phyloP scores from a whole-genome alignment of 805 yeast species.

The Cyberlindnera subsufficiens region DNA sequence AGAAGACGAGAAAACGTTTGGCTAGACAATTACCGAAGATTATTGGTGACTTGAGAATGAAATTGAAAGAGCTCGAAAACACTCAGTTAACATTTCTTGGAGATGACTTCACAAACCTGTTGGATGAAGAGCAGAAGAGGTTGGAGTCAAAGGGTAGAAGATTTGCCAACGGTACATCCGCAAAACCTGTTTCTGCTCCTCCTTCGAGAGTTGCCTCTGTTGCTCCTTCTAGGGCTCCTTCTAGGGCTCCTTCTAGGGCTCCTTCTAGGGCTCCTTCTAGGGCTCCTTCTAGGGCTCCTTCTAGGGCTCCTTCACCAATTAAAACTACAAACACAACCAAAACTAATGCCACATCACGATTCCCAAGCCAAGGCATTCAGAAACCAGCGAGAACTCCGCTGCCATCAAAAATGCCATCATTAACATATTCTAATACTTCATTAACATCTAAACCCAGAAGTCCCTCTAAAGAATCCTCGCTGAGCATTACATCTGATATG shows the following conservation, averaged over 20 bases:
- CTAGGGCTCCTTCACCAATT: slow-evolving; percentile 12
- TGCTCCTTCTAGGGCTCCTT: slow-evolving; percentile 15
- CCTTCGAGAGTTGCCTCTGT: slow-evolving; percentile 17
- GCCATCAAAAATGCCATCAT: slow-evolving; percentile 6
- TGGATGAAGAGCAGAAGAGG: slow-evolving; percentile 23
- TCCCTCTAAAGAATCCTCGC: slow-evolving; percentile 8
- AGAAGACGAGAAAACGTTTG: slow-evolving; percentile 62
- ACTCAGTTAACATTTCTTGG: slow-evolving; percentile 26
- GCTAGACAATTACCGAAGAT: slow-evolving; percentile 64
- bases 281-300: slow-evolving; percentile 6
- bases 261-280: slow-evolving; percentile 13
- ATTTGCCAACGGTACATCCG: slow-evolving; percentile 7
- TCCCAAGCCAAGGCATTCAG: slow-evolving; percentile 14
- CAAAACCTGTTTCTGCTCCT: slow-evolving; percentile 13
- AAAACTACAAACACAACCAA: slow-evolving; percentile 6
- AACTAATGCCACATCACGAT: slow-evolving; percentile 4
- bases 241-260: slow-evolving; percentile 14
- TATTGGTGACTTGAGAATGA: slow-evolving; percentile 42
- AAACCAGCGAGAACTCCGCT: slow-evolving; percentile 17
- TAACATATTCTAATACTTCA: slow-evolving; percentile 12
- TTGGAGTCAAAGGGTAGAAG: slow-evolving; percentile 19
- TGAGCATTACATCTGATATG: slow-evolving; percentile 8
- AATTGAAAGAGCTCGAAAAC: slow-evolving; percentile 44
- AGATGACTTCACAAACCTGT: slow-evolving; percentile 24
- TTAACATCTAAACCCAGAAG: slow-evolving; percentile 9